phyloP scores from a whole-genome alignment of 2,329 filamentous ascomycete genomes.

The Hypomyces rosellus region DNA sequence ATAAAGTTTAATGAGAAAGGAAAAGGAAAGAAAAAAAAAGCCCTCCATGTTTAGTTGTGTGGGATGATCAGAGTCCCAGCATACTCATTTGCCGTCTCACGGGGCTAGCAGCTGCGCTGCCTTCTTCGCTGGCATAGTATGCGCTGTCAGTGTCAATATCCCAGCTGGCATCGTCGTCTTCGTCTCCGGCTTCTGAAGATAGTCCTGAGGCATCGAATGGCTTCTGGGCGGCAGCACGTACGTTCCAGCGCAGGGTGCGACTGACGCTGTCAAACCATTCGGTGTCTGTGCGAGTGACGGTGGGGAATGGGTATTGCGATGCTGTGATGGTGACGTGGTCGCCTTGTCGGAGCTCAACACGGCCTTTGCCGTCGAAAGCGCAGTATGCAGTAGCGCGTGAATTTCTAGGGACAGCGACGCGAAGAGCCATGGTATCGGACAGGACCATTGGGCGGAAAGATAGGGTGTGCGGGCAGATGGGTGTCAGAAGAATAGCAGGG shows the following conservation, averaged over 20 bases:
- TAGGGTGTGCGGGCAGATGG: constrained; percentile 94
- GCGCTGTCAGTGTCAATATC: constrained; percentile 89
- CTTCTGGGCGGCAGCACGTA: constrained; percentile 84
- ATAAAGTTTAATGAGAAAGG: background rate
- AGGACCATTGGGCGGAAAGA: constrained; percentile 98
- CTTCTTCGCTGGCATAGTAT: constrained; percentile 66
- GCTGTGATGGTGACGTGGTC: constrained; percentile 96
- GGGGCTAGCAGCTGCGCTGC: constrained; percentile 60
- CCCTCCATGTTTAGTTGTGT: background rate
- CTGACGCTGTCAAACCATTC: constrained; percentile 98
- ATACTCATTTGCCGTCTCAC: constrained; percentile 68
- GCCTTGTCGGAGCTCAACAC: constrained; percentile 84
- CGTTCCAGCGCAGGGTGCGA: constrained; percentile 91
- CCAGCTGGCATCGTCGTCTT: constrained; percentile 61
- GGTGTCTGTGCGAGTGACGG: constrained; percentile 78
- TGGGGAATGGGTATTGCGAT: constrained; percentile 94
- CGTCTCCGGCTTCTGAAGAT: constrained; percentile 25
- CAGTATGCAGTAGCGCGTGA: constrained; percentile 93
- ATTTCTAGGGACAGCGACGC: constrained; percentile 76
- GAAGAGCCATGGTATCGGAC: constrained; percentile 87
- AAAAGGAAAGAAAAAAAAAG: background rate
- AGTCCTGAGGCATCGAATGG: constrained; percentile 57
- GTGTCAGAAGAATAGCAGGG: constrained; percentile 90
- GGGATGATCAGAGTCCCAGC: constrained; percentile 39
- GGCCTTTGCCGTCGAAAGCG: constrained; percentile 94